Percentiles rank a stretch among this genome's conserved stretches.
These are phyloP conservation scores for Candida palmyrensis DNA, from an alignment of 805 yeast species.

Conservation along the genomic window DNA sequence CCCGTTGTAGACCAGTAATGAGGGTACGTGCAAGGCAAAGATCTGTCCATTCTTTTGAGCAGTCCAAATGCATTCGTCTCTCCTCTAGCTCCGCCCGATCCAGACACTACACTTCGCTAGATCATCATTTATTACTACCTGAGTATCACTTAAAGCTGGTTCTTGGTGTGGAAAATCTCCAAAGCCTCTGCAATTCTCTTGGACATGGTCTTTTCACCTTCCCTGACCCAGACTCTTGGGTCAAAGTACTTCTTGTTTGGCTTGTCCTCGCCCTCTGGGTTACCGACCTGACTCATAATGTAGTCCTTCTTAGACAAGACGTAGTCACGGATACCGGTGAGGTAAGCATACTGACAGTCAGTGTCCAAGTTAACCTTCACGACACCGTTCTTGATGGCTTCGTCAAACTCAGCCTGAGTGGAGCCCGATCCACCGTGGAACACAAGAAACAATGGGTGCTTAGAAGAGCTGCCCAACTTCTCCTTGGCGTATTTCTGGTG, in stretches of 20 bases:
- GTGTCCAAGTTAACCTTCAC: constrained; percentile 99
- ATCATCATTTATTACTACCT: too few relatives aligned
- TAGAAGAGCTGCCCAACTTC: constrained; percentile 47
- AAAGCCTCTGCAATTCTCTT: constrained; percentile 81
- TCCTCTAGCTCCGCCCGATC: too few relatives aligned
- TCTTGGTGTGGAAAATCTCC: constrained; percentile 76
- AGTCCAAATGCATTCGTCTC: too few relatives aligned
- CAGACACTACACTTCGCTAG: too few relatives aligned
- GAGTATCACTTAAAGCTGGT: constrained; percentile 41
- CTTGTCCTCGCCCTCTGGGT: constrained; percentile 98
- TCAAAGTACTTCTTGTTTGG: constrained; percentile 99
- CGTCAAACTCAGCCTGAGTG: constrained; percentile 82
- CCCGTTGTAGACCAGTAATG: too few relatives aligned
- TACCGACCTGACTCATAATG: constrained; percentile 84
- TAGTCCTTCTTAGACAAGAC: constrained; percentile 94
- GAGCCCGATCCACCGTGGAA: constrained; percentile 99
- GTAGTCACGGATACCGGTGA: constrained; percentile 96
- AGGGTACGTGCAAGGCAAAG: too few relatives aligned
- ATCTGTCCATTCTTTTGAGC: too few relatives aligned
- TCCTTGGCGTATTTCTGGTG: constrained; percentile 88
- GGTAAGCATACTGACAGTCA: constrained; percentile 98
- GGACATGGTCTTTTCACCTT: constrained; percentile 98
- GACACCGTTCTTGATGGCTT: constrained; percentile 89
- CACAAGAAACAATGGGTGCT: constrained; percentile 86
- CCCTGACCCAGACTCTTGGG: constrained; percentile 99